These are phyloP conservation scores for Phialophora tarda DNA, from an alignment of 2,329 filamentous ascomycete genomes.

Conservation along the genomic window DNA sequence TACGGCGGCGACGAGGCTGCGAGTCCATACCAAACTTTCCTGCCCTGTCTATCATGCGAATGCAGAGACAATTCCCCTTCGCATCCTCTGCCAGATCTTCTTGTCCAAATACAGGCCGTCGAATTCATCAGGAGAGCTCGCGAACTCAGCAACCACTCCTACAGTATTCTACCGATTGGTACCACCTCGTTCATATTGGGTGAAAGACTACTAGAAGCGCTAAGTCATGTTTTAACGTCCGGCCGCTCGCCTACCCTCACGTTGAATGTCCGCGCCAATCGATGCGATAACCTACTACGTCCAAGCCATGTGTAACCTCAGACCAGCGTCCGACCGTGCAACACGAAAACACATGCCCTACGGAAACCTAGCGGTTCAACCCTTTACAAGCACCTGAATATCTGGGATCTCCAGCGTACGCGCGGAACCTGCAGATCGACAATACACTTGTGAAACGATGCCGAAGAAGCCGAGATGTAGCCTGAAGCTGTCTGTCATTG, in stretches of 20 bases:
- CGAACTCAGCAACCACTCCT: neutral
- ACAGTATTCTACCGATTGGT: too few species aligned
- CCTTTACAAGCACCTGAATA: neutral
- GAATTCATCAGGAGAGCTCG: neutral
- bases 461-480: neutral
- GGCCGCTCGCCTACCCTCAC: neutral
- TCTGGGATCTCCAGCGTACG: neutral
- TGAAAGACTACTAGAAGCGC: neutral
- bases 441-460: neutral
- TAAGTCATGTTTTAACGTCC: neutral
- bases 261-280: neutral
- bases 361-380: neutral
- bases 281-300: neutral
- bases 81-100: neutral
- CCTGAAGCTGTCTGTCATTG: neutral
- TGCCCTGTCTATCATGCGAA: neutral
- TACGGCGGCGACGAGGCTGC: neutral
- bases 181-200: neutral
- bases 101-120: neutral
- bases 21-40: neutral
- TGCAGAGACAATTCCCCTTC: neutral
- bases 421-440: neutral
- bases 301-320: neutral
- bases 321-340: too few species aligned
- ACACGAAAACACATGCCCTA: neutral